Base-by-base conservation (phyloP, 2,329 filamentous ascomycete genomes). In the Fusarium sp. region DNA sequence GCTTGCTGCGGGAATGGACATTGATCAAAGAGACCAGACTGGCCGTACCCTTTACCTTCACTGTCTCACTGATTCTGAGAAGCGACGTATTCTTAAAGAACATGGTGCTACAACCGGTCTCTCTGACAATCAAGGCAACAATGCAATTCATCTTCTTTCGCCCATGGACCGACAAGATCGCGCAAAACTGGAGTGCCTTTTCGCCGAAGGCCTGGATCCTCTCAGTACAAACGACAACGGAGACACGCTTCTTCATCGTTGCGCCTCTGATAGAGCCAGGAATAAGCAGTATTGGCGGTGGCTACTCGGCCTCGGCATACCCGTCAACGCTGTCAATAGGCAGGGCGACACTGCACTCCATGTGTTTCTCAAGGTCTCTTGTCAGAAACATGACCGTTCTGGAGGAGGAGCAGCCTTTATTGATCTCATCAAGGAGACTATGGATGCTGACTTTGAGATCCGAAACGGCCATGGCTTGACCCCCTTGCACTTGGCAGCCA, bases 321-420 rank as follows among this genome's bases (percentile, higher is more conserved):
- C 57, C 1, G 56, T 76, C 32, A 78, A 78, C n/a, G 65, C 70
- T 6, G 52, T 60, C 38, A 75, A 78, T n/a, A 68, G 47, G 0
- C 9, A 67, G 2, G 72, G 75, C 0, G 20, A n/a, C 4, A 78
- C 76, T 12, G 73, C 73, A 8, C 17, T 75, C 6, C 76, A 78
- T 14, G 2, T 75, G 2, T 68, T 32, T 32, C 2, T 32, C 30
- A 10, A 10, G 30, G 10, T 32, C 9, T 11, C 9, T 10, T 32
- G 45, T 9, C 15, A 30, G n/a, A 6, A 12, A 27, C 17, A 35
- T 8, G 14, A 4, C n/a, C 8, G 11, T 8, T 8, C 2, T 4
- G 25, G 9, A 50, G 25, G 38, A 4, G 8, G 33, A 6, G 25
- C 50, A n/a, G 33, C 69, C 4, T 71, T 74, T 37, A 30, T 73